Percentiles rank a stretch among this genome's conserved stretches.
Conservation (phyloP, 1,139 yeast genomes). For the Kodamaea plutei region DNA sequence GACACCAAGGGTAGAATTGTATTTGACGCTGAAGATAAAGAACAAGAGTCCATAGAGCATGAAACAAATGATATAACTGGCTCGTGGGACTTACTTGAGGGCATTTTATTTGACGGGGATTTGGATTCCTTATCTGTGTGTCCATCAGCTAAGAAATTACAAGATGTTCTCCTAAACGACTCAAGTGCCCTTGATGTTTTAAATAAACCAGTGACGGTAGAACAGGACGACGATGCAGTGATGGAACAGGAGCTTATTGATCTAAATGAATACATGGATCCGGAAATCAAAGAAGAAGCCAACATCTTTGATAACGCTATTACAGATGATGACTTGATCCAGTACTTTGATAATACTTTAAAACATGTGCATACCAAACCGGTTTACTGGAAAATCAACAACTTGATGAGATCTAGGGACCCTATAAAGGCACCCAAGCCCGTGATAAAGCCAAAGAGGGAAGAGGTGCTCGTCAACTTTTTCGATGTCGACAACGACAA, state of each 20-base stretch:
- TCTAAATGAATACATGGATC: background rate
- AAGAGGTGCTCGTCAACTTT: slow-evolving; percentile 45
- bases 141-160: slow-evolving; percentile 57
- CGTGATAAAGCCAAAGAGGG: slow-evolving; percentile 14
- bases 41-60: background rate
- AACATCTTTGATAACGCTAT: background rate
- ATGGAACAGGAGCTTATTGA: too few species aligned
- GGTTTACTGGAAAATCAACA: slow-evolving; percentile 5
- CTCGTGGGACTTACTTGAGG: slow-evolving; percentile 12
- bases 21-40: slow-evolving; percentile 20
- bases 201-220: too few species aligned
- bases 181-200: too few species aligned
- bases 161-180: slow-evolving; percentile 55
- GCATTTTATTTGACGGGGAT: slow-evolving; percentile 24
- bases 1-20: slow-evolving; percentile 56
- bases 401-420: slow-evolving; percentile 1
- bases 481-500: slow-evolving; percentile 27
- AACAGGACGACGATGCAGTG: too few species aligned
- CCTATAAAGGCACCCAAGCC: slow-evolving; percentile 1
- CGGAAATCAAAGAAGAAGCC: background rate
- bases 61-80: background rate
- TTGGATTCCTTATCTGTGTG: slow-evolving; percentile 47
- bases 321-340: slow-evolving; percentile 6
- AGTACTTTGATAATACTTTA: slow-evolving; percentile 10
- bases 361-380: slow-evolving; percentile 2